Conservation (phyloP, 1,284 basidiomycete species). For the Cronartium ribicola region DNA sequence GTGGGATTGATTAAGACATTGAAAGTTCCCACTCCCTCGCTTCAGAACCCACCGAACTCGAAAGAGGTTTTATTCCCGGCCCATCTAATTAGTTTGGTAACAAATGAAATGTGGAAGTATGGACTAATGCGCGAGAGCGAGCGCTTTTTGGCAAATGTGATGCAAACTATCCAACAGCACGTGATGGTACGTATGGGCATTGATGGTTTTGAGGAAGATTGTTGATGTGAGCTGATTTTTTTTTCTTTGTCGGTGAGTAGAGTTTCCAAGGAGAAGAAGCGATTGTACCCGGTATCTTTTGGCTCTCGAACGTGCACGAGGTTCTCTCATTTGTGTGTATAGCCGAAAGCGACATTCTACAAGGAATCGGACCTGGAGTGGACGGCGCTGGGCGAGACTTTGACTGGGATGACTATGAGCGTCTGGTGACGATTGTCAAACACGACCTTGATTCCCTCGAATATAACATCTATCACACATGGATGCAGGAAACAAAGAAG, state of each 20-base stretch:
- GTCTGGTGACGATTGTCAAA: constrained; percentile 93
- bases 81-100: constrained; percentile 94
- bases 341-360: constrained; percentile 95
- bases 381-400: constrained; percentile 87
- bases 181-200: constrained; percentile 73
- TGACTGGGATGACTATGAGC: constrained; percentile 96
- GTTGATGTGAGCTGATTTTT: constrained; percentile 6
- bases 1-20: constrained; percentile 83
- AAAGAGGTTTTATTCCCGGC: constrained; percentile 99
- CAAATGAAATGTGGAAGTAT: constrained; percentile 99
- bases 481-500: constrained; percentile 99
- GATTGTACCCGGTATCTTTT: constrained; percentile 94
- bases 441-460: constrained; percentile 97
- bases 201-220: neutral
- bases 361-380: constrained; percentile 87
- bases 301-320: constrained; percentile 99
- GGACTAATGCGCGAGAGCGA: constrained; percentile 95
- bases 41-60: constrained; percentile 83
- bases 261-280: constrained; percentile 86
- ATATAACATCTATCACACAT: constrained; percentile 99
- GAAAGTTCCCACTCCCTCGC: constrained; percentile 85
- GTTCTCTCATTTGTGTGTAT: constrained; percentile 98
- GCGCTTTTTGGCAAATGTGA: constrained; percentile 95
- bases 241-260: constrained; percentile 45
- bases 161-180: constrained; percentile 95